A percentile compares a stretch with the other conserved stretches of the same genome.
These are phyloP conservation scores for Rhodotorula diobovata DNA, from an alignment of 768 basidiomycete species.

Conservation along the genomic window DNA sequence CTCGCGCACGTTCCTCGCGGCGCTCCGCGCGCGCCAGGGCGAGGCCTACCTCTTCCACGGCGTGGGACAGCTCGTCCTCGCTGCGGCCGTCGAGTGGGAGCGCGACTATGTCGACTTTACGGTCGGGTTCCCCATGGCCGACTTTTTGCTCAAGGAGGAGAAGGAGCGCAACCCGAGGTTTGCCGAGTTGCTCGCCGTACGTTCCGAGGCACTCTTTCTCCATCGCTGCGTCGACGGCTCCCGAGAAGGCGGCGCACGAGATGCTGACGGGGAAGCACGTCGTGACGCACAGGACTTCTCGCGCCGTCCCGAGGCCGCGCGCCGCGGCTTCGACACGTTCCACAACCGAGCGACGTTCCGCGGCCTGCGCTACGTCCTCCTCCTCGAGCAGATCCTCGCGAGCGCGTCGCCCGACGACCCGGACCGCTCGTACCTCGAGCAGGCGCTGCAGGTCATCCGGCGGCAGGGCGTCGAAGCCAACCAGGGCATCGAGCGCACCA, in stretches of 20 bases:
- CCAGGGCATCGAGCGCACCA: conserved; percentile 75
- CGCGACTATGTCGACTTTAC: conserved; percentile 74
- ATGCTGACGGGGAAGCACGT: conserved; percentile 52
- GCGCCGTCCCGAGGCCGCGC: conserved; percentile 42
- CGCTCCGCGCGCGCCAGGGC: conserved; percentile 77
- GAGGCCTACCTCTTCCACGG: conserved; percentile 75
- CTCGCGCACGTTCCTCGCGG: conserved; percentile 74
- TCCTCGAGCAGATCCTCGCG: conserved; percentile 74
- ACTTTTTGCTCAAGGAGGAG: conserved; percentile 82
- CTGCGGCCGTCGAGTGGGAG: conserved; percentile 80
- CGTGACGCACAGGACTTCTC: conserved; percentile 47
- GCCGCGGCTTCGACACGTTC: conserved; percentile 87
- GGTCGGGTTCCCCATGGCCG: conserved; percentile 59
- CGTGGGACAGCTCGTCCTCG: conserved; percentile 84
- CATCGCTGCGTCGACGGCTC: too few species aligned
- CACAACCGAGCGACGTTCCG: conserved; percentile 88
- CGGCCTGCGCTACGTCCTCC: conserved; percentile 76
- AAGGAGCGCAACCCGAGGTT: conserved; percentile 74
- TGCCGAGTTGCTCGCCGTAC: conserved; percentile 76
- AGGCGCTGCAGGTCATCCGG: conserved; percentile 81
- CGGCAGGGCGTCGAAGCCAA: conserved; percentile 50
- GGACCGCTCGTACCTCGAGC: conserved; percentile 64
- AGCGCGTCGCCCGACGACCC: conserved; percentile 57
- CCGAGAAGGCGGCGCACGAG: conserved; percentile 51
- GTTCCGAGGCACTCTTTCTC: conserved; percentile 36